Base-by-base conservation (phyloP, 441 rosid genomes). In the Brassica balearica region DNA sequence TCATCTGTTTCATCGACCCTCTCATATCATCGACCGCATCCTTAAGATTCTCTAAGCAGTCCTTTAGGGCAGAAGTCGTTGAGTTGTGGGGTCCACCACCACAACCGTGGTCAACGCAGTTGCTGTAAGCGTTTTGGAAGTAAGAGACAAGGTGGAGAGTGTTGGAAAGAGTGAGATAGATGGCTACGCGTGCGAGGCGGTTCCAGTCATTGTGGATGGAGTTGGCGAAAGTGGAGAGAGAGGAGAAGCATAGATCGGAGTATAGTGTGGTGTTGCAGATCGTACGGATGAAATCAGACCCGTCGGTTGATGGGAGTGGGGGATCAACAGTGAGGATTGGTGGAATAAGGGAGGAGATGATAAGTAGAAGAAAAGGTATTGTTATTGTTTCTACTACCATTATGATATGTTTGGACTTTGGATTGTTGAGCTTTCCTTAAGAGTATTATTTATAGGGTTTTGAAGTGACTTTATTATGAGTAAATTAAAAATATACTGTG, bases 1-100 rank as follows among this genome's bases (percentile, higher is more conserved):
- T 80, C 92, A 94, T 90, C 86, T 92, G 94, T 81, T 85, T 91
- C 59, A 91, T 79, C 56, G 98, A 94, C 10, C 86, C 95, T 27
- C 74, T 75, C 76, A 94, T 94, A 74, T 43, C 51, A 43, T 43
- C 51, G 51, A 43, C 51, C 51, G 51, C 51, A 43, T 11, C 51
- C n/a, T 43, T 89, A 64, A 94, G 77, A 87, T 87, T 94, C 74
- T 87, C 80, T 83, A 83, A 84, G 82, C 98, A 94, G 88, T 91
- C 97, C 79, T 85, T 91, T 38, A 94, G 82, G 11, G 94, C 95
- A 2, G 92, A 61, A 1, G 85, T 90, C 80, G 84, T 87, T 88
- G 71, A 20, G 22, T 59, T n/a, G 22, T 51, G 14, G 5, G 25
- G 25, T 5, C 25, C 25, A 69, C 62, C 14, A 69, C 25, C 23